Conservation (phyloP, 345 rosid genomes). For the Moringa oleifera region DNA sequence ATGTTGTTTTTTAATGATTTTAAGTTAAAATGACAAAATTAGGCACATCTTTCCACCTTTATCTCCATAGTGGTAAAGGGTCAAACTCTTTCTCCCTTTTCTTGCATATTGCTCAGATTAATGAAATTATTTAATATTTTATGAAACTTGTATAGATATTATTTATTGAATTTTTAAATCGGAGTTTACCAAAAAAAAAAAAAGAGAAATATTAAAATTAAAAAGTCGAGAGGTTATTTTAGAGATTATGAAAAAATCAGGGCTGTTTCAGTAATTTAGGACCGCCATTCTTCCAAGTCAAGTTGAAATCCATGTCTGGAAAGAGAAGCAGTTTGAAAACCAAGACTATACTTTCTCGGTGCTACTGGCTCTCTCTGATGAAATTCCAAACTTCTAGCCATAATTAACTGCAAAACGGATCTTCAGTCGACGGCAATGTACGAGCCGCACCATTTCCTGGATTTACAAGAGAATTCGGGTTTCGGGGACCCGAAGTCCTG, state of each 20-base stretch:
- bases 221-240: not conserved
- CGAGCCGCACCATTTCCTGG: conserved; percentile 49
- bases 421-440: conserved; percentile 32
- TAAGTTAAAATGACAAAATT: too few species aligned
- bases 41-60: too few species aligned
- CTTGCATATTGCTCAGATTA: too few species aligned
- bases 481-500: conserved; percentile 63
- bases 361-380: too few species aligned
- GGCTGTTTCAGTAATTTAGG: conserved; percentile 1
- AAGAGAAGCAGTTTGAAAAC: not conserved
- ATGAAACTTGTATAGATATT: too few species aligned
- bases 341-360: not conserved
- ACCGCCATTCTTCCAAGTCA: not conserved
- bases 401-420: not conserved
- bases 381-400: too few species aligned
- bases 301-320: not conserved
- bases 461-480: conserved; percentile 53
- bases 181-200: too few species aligned
- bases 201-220: not conserved
- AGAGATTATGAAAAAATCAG: not conserved
- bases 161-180: too few species aligned
- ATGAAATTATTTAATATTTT: too few species aligned
- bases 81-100: too few species aligned
- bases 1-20: too few species aligned
- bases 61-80: too few species aligned